Percentiles rank a stretch among this genome's conserved stretches.
Conservation (phyloP, 2,329 filamentous ascomycete genomes). For the Cucurbitaria berberidis region DNA sequence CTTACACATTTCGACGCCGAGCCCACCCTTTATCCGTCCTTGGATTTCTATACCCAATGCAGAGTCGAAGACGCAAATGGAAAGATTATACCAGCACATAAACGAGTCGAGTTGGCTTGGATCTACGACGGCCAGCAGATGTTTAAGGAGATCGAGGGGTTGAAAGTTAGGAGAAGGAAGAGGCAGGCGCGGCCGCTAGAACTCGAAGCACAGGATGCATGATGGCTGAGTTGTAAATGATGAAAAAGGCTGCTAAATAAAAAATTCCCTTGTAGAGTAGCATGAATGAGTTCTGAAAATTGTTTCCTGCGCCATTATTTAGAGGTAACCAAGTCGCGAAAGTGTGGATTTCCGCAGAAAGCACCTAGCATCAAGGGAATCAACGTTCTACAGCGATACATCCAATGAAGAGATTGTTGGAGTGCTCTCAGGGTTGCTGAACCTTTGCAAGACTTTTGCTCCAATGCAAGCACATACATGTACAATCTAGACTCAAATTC, state of each 20-base stretch:
- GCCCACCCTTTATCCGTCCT: slow-evolving; percentile 8
- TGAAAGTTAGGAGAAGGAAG: slow-evolving; percentile 20
- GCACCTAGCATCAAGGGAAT: slow-evolving; percentile 4
- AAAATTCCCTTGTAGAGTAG: neutral
- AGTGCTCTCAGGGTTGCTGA: slow-evolving; percentile 3
- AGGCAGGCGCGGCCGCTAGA: slow-evolving; percentile 1
- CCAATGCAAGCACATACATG: neutral
- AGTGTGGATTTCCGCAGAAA: slow-evolving; percentile 16
- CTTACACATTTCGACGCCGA: slow-evolving; percentile 12
- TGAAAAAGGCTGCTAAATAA: neutral
- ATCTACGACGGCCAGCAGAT: slow-evolving; percentile 12
- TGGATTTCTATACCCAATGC: slow-evolving; percentile 24
- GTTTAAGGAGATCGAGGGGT: slow-evolving; percentile 16
- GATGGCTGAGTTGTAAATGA: neutral
- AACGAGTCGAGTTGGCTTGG: slow-evolving; percentile 20
- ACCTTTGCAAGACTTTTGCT: too few species aligned
- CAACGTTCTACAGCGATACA: slow-evolving; percentile 1
- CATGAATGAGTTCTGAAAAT: neutral
- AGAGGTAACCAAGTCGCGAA: neutral
- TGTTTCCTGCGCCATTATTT: neutral
- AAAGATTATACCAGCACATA: slow-evolving; percentile 10
- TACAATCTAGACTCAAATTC: neutral
- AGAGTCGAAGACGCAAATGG: slow-evolving; percentile 13
- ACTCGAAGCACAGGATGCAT: neutral
- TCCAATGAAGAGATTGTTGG: slow-evolving; percentile 21